A percentile compares a stretch with the other conserved stretches of the same genome.
Conservation (phyloP, 192 early-diverging fungal species). For the Podila epigama region DNA sequence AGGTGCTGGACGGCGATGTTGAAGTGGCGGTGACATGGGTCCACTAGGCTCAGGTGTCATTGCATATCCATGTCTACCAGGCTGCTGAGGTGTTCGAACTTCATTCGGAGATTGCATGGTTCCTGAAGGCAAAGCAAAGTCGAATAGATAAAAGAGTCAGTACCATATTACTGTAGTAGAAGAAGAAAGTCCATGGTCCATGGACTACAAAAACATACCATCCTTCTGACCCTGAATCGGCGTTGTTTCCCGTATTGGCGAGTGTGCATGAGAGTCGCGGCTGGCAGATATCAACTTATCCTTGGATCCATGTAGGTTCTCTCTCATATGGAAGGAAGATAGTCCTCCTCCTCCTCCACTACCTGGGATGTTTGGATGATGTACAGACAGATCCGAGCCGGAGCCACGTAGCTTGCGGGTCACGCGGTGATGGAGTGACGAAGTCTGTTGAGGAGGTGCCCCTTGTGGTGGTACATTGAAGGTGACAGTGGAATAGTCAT, state of each 20-base stretch:
- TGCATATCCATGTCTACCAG: slow-evolving; percentile 1
- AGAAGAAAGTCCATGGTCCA: not conserved
- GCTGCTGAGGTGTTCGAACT: slow-evolving; percentile 5
- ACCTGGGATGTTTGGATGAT: slow-evolving; percentile 18
- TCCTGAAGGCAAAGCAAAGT: not conserved
- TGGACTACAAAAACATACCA: slow-evolving; percentile 18
- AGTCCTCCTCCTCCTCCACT: not conserved
- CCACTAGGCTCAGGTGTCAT: slow-evolving; percentile 6
- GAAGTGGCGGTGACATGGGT: slow-evolving; percentile 4
- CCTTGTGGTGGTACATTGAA: slow-evolving; percentile 4
- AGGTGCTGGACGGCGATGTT: not conserved
- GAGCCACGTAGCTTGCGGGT: slow-evolving; percentile 36
- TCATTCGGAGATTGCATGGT: slow-evolving; percentile 5
- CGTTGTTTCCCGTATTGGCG: slow-evolving; percentile 47
- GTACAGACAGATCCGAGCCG: slow-evolving; percentile 33
- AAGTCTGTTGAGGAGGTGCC: slow-evolving; percentile 37
- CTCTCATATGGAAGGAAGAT: not conserved
- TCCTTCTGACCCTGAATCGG: slow-evolving; percentile 33
- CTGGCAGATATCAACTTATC: slow-evolving; percentile 11
- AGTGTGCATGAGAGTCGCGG: slow-evolving; percentile 22
- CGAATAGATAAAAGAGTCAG: not conserved
- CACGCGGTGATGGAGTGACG: slow-evolving; percentile 18
- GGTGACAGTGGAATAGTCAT: slow-evolving; percentile 31
- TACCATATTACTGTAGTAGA: not conserved
- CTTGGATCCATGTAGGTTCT: slow-evolving; percentile 32